Evolutionary conservation across 2,329 filamentous ascomycete species (phyloP).

Genomic region (Magnaporthales sp.): DNA sequence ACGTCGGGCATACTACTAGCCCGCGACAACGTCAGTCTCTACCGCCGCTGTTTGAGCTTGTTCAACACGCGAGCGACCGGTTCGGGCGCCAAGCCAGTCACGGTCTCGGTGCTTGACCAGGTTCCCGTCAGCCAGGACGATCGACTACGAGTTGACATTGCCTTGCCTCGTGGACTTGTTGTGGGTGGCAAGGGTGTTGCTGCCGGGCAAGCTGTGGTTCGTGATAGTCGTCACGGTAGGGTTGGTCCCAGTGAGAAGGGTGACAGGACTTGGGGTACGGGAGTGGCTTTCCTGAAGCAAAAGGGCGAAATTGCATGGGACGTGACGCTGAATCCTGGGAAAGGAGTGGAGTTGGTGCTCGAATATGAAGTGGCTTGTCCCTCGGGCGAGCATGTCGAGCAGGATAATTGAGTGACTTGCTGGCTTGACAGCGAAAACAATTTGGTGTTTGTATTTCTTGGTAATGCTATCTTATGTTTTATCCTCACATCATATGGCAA

Average conservation of each 20-base stretch:
- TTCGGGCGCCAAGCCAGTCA: conserved; percentile 28
- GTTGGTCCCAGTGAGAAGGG: conserved; percentile 14
- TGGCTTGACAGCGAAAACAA: no score
- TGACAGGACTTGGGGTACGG: conserved; percentile 42
- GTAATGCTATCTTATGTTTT: background rate
- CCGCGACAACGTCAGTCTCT: conserved; percentile 43
- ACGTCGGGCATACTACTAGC: conserved; percentile 43
- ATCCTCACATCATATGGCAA: background rate
- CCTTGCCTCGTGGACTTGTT: conserved; percentile 37
- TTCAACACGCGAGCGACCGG: conserved; percentile 36
- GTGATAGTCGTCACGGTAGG: no score
- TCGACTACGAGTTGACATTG: conserved; percentile 40
- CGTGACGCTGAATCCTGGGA: conserved; percentile 47
- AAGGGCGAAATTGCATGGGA: conserved; percentile 51
- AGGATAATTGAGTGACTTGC: background rate
- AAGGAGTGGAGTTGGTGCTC: conserved; percentile 45
- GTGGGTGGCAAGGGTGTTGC: conserved; percentile 26
- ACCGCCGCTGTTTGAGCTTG: conserved; percentile 37
- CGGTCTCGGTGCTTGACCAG: conserved; percentile 48
- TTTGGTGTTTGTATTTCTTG: background rate
- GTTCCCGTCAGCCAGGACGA: conserved; percentile 55
- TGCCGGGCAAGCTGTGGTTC: conserved; percentile 19
- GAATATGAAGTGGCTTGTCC: conserved; percentile 55
- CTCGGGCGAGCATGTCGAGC: conserved; percentile 28
- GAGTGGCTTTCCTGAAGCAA: conserved; percentile 43